Evolutionary conservation across 2,329 filamentous ascomycete species (phyloP), one percentile per base, ranked within the genome.

Genomic region (Hymenoscyphus infarciens): DNA sequence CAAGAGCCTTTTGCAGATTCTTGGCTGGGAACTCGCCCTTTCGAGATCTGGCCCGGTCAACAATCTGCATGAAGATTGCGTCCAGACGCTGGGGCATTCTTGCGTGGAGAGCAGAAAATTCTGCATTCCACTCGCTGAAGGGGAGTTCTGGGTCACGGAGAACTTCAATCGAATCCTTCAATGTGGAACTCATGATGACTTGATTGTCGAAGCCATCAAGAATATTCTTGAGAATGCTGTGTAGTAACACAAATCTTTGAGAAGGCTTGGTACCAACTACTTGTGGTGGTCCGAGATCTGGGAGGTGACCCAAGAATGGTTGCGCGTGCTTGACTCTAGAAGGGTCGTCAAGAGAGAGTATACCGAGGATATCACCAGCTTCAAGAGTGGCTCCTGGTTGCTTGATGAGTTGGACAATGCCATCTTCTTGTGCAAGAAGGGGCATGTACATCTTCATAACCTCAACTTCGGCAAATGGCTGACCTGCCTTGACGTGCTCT

Each of bases 381-480:
- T 98, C 93, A 56, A 99, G 89, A 19, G 92, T 96, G n/a, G 95
- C 91, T 76, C 95, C 95, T 66, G 95, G 95, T 80, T 98, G 95
- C 86, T 99, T 99, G 83, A 99, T 97, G 72, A 99, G 86, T 80
- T 97, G 95, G 62, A 99, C 94, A 61, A 96, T 85, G 81, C 95
- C 95, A 72, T 97, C 95, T 77, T 99, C 95, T 75, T 93, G 89
- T 2, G 95, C 91, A 65, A 99, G 85, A 61, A 99, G 83, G 73
- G 95, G 95, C 95, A 99, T 99, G 84, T 98, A 98, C 95, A 99
- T 99, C 85, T 99, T 99, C 95, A 99, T 99, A 78, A 99, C 95
- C 79, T 99, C 95, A 49, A 99, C 94, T 77, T 99, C 95, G 61
- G 95, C 95, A 74, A 92, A 99, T 38, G 94, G 83, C 77, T 98